A percentile compares a stretch with the other conserved stretches of the same genome.
Conservation (phyloP, 225 moss, liverwort and hornwort genomes). For the Polytrichum formosum region DNA sequence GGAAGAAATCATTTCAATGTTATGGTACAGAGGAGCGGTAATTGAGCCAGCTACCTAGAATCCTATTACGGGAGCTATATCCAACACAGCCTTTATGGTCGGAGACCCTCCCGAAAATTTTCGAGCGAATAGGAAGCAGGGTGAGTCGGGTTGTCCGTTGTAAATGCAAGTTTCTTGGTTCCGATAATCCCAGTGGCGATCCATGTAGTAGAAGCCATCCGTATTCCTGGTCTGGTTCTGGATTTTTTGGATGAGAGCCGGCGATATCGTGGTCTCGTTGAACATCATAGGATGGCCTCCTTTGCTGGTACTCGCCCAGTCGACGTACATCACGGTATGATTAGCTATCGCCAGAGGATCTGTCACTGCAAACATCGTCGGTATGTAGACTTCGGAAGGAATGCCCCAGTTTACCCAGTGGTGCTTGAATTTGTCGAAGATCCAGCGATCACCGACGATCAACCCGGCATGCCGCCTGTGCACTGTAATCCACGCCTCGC, state of each 20-base stretch:
- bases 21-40: no score
- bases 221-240: slow-evolving; percentile 7
- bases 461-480: slow-evolving; percentile 14
- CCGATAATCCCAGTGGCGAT: background rate
- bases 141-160: background rate
- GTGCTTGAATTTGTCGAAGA: slow-evolving; percentile 8
- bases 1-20: no score
- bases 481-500: slow-evolving; percentile 12
- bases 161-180: slow-evolving; percentile 1
- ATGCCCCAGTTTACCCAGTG: background rate
- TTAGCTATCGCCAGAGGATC: slow-evolving; percentile 1
- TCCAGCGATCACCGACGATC: slow-evolving; percentile 5
- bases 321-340: slow-evolving; percentile 2
- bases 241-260: background rate
- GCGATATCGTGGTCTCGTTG: background rate
- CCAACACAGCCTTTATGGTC: background rate
- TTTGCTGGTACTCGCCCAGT: background rate
- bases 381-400: slow-evolving; percentile 3
- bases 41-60: background rate
- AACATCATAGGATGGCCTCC: background rate
- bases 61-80: background rate
- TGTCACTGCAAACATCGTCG: background rate
- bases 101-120: slow-evolving; percentile 4
- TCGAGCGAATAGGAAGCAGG: slow-evolving; percentile 10
- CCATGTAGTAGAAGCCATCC: background rate